Percentiles rank a stretch among this genome's conserved stretches.
phyloP scores from a whole-genome alignment of 768 basidiomycete species.

The Sporobolomyces roseus region DNA sequence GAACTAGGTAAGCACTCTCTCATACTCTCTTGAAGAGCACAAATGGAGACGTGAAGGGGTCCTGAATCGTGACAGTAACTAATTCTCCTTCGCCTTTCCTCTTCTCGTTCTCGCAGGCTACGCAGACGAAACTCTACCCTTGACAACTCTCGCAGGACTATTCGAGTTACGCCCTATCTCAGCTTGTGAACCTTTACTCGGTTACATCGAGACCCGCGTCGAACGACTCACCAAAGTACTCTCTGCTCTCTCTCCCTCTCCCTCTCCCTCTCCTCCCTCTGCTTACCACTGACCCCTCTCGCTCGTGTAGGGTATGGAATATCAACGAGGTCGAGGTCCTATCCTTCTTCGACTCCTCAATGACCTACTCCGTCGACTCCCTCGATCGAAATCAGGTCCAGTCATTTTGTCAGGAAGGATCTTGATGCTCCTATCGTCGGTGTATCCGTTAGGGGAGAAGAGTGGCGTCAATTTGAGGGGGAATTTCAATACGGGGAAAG shows the following conservation, averaged over 20 bases:
- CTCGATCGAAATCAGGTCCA: slow-evolving; percentile 68
- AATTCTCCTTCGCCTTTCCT: not conserved
- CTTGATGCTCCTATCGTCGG: slow-evolving; percentile 74
- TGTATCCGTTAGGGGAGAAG: slow-evolving; percentile 80
- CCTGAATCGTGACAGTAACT: no score
- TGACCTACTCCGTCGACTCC: slow-evolving; percentile 72
- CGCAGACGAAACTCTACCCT: slow-evolving; percentile 71
- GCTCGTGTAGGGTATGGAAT: slow-evolving; percentile 60
- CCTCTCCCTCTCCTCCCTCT: not conserved
- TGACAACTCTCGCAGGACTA: slow-evolving; percentile 52
- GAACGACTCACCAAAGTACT: slow-evolving; percentile 59
- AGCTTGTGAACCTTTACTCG: slow-evolving; percentile 81
- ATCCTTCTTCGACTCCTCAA: slow-evolving; percentile 78
- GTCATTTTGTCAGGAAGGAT: slow-evolving; percentile 88
- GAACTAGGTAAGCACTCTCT: slow-evolving; percentile 59
- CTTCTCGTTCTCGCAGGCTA: slow-evolving; percentile 55
- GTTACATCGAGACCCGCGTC: slow-evolving; percentile 75
- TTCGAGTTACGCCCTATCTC: slow-evolving; percentile 78
- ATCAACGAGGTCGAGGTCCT: slow-evolving; percentile 83
- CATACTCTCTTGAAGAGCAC: not conserved
- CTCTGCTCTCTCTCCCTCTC: not conserved
- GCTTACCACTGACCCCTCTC: not conserved
- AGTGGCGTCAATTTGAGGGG: slow-evolving; percentile 89
- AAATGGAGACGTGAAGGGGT: no score
- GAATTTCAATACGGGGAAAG: slow-evolving; percentile 61